These are phyloP conservation scores for Aspergillus quadricinctus DNA, from an alignment of 2,329 filamentous ascomycete species.

Conservation along the genomic window DNA sequence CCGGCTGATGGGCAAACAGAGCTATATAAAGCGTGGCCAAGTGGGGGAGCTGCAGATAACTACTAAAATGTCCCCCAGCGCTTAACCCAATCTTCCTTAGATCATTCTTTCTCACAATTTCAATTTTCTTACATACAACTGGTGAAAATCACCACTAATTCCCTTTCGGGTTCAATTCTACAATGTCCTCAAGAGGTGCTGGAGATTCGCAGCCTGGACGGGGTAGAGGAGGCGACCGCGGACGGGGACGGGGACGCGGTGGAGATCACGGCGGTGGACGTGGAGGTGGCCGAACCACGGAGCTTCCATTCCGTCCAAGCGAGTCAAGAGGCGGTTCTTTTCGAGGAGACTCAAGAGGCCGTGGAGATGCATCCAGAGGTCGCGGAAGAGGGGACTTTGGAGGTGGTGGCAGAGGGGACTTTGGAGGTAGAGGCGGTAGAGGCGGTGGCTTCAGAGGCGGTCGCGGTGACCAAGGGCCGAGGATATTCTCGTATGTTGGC, in stretches of 20 bases:
- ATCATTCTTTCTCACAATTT: neutral
- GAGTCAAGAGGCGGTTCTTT: slow-evolving; percentile 4
- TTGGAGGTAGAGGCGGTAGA: slow-evolving; percentile 5
- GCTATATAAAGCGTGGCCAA: neutral
- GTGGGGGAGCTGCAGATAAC: neutral
- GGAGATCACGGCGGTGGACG: slow-evolving; percentile 22
- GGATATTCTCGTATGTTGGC: slow-evolving; percentile 29
- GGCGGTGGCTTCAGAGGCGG: slow-evolving; percentile 7
- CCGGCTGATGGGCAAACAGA: neutral
- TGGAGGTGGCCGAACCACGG: slow-evolving; percentile 21
- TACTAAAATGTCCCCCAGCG: neutral
- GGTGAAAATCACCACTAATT: neutral
- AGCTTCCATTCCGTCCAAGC: slow-evolving; percentile 20
- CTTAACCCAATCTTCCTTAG: neutral
- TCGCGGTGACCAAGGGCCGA: slow-evolving; percentile 16
- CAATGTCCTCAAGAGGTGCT: slow-evolving; percentile 16
- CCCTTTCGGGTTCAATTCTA: neutral
- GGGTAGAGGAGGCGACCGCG: slow-evolving; percentile 11
- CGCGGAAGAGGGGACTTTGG: slow-evolving; percentile 8
- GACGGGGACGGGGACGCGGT: slow-evolving; percentile 14
- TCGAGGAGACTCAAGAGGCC: slow-evolving; percentile 12
- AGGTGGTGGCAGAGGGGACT: neutral
- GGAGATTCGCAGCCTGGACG: slow-evolving; percentile 10
- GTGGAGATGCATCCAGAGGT: slow-evolving; percentile 17
- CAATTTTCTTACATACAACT: neutral